phyloP scores from a whole-genome alignment of 1,139 yeast species.

The Saccharomyces hybrid region DNA sequence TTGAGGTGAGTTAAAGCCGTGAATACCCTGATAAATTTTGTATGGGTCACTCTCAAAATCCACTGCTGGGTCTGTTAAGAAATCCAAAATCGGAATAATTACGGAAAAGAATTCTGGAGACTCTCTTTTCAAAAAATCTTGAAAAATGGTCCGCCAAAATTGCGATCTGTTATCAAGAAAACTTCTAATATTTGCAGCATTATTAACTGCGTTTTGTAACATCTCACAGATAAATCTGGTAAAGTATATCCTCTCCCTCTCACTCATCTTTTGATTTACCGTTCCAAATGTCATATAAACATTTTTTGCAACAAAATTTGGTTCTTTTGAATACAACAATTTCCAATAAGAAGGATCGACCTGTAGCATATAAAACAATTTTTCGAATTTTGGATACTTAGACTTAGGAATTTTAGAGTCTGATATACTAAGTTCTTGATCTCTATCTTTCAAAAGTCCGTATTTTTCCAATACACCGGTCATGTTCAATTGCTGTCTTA shows the following conservation, averaged over 20 bases:
- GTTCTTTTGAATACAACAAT: slow-evolving; percentile 38
- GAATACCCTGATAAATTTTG: slow-evolving; percentile 43
- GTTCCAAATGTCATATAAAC: slow-evolving; percentile 27
- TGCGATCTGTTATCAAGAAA: slow-evolving; percentile 18
- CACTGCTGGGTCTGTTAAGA: slow-evolving; percentile 42
- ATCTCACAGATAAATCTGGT: slow-evolving; percentile 52
- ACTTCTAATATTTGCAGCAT: slow-evolving; percentile 14
- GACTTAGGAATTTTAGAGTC: slow-evolving; percentile 13
- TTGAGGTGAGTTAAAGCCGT: slow-evolving; percentile 38
- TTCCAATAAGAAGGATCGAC: slow-evolving; percentile 75
- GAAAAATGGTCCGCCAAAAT: slow-evolving; percentile 45
- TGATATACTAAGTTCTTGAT: slow-evolving; percentile 4
- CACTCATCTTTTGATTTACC: slow-evolving; percentile 25
- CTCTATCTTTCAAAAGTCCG: slow-evolving; percentile 11
- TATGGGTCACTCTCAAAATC: slow-evolving; percentile 80
- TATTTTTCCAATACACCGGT: slow-evolving; percentile 15
- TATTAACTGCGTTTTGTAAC: slow-evolving; percentile 36
- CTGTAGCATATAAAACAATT: slow-evolving; percentile 73
- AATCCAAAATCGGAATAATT: slow-evolving; percentile 45
- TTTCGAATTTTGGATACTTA: slow-evolving; percentile 48
- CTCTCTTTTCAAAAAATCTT: slow-evolving; percentile 18
- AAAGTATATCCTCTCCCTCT: slow-evolving; percentile 69
- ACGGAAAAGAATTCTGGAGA: slow-evolving; percentile 41
- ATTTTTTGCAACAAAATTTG: slow-evolving; percentile 24
- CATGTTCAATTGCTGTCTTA: slow-evolving; percentile 22